Evolutionary conservation across 75 land plant genomes (phyloP).

Genomic region (Pseudotsuga menziesii): DNA sequence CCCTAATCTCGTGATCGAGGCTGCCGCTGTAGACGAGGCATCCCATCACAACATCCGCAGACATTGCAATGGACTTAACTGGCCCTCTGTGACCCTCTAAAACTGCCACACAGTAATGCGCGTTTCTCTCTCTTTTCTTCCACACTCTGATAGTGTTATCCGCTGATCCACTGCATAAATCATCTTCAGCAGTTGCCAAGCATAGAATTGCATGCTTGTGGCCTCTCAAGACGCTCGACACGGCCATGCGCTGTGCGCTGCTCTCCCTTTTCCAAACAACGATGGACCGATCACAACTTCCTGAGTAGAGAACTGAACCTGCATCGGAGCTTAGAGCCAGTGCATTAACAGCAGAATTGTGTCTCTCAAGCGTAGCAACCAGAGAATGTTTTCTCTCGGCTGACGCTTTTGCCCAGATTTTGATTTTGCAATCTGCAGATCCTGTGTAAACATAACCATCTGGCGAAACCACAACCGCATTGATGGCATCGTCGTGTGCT

Average conservation of each 20-base stretch:
- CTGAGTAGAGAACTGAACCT: conserved; percentile 57
- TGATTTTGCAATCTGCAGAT: conserved; percentile 52
- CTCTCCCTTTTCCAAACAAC: conserved; percentile 62
- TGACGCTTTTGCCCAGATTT: conserved; percentile 41
- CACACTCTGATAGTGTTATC: conserved; percentile 67
- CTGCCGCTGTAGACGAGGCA: conserved; percentile 52
- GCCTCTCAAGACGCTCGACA: conserved; percentile 38
- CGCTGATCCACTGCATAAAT: conserved; percentile 46
- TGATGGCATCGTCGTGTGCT: conserved; percentile 58
- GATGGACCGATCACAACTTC: conserved; percentile 50
- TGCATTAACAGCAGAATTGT: conserved; percentile 63
- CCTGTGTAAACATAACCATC: conserved; percentile 54
- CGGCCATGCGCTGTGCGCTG: conserved; percentile 39
- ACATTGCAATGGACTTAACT: conserved; percentile 44
- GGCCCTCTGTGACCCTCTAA: conserved; percentile 36
- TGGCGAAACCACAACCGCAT: conserved; percentile 32
- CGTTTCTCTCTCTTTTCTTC: not conserved
- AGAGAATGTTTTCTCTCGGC: conserved; percentile 16
- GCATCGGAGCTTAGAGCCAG: conserved; percentile 45
- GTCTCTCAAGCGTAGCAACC: conserved; percentile 41
- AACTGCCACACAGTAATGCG: conserved; percentile 28
- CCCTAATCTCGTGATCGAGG: conserved; percentile 54
- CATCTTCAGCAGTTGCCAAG: conserved; percentile 23
- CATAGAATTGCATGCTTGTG: conserved; percentile 61
- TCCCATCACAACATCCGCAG: not conserved